These are phyloP conservation scores for Sporothrix protearum DNA, from an alignment of 2,329 filamentous ascomycete genomes.

Conservation along the genomic window DNA sequence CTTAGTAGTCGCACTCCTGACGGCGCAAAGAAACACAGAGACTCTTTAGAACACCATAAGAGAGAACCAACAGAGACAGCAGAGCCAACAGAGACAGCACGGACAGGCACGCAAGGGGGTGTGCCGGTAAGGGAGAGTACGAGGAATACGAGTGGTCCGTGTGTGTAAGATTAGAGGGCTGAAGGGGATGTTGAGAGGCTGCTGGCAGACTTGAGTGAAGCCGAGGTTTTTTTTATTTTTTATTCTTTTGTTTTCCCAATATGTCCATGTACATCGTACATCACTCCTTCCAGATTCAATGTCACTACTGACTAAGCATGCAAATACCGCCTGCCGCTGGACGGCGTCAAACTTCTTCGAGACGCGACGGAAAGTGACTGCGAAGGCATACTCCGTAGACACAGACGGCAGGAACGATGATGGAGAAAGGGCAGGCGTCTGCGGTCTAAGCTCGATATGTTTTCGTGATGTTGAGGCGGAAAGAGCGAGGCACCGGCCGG, in stretches of 20 bases:
- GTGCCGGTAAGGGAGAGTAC: background rate
- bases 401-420: background rate
- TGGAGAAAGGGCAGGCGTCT: background rate
- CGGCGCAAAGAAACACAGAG: background rate
- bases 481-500: background rate
- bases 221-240: background rate
- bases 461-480: constrained; percentile 1
- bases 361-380: background rate
- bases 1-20: background rate
- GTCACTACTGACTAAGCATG: background rate
- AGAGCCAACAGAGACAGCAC: background rate
- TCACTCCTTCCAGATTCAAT: background rate
- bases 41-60: background rate
- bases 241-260: background rate
- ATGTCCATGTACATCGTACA: background rate
- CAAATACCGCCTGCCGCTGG: background rate
- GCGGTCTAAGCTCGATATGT: background rate
- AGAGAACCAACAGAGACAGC: background rate
- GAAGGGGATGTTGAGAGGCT: background rate
- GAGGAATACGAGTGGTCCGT: constrained; percentile 4
- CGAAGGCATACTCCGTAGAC: background rate
- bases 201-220: background rate
- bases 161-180: background rate
- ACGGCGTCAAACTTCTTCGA: background rate
- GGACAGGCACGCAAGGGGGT: background rate